phyloP scores from a whole-genome alignment of 768 basidiomycete species.

The Termitomyces sp. region DNA sequence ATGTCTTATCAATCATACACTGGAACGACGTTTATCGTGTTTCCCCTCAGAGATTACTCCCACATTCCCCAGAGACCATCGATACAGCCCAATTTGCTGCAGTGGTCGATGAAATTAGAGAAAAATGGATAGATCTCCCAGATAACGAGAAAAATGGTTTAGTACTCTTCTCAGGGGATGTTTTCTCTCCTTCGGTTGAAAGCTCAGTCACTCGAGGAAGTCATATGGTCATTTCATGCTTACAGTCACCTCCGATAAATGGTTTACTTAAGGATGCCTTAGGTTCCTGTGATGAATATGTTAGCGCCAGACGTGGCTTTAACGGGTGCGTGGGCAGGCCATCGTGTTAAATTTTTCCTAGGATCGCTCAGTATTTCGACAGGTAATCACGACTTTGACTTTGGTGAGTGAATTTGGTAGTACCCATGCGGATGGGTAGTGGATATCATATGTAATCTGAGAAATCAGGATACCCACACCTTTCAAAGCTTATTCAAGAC shows the following conservation, averaged over 20 bases:
- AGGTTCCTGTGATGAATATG: slow-evolving; percentile 85
- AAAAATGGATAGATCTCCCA: slow-evolving; percentile 41
- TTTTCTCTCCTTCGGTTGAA: slow-evolving; percentile 84
- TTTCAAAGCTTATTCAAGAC: slow-evolving; percentile 62
- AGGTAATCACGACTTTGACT: slow-evolving; percentile 96
- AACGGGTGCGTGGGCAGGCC: slow-evolving; percentile 49
- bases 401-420: slow-evolving; percentile 76
- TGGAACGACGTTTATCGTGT: slow-evolving; percentile 87
- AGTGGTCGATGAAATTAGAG: slow-evolving; percentile 57
- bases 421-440: not conserved
- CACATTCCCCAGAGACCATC: slow-evolving; percentile 55
- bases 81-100: slow-evolving; percentile 85
- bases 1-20: slow-evolving; percentile 44
- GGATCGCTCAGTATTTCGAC: not conserved
- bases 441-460: not conserved
- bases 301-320: slow-evolving; percentile 76
- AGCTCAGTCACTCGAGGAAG: slow-evolving; percentile 84
- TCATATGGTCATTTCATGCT: slow-evolving; percentile 61
- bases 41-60: slow-evolving; percentile 59
- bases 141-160: slow-evolving; percentile 65
- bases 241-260: not conserved
- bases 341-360: not conserved
- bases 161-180: slow-evolving; percentile 82
- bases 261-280: slow-evolving; percentile 1
- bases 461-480: slow-evolving; percentile 51